Conservation (phyloP, 805 yeast species). For the Barnettozyma wickerhamii region DNA sequence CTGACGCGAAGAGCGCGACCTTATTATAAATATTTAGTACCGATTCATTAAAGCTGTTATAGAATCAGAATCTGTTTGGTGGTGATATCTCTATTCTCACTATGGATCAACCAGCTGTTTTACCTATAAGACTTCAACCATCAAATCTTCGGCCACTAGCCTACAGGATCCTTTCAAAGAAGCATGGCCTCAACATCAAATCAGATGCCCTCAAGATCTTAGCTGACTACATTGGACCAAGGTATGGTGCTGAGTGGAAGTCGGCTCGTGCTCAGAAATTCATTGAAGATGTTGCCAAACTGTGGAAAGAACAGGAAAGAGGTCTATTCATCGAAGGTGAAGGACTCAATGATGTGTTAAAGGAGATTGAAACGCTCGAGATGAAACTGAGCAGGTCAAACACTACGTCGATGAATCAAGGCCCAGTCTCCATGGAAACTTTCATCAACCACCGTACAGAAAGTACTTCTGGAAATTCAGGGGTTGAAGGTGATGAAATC, state of each 20-base stretch:
- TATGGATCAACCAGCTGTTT: conserved; percentile 35
- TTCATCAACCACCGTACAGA: conserved; percentile 4
- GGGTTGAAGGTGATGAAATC: background rate
- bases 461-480: background rate
- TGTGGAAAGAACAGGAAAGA: conserved; percentile 87
- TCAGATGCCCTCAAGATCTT: conserved; percentile 74
- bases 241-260: conserved; percentile 86
- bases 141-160: conserved; percentile 88
- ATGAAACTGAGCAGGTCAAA: conserved; percentile 9
- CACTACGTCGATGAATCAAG: conserved; percentile 3
- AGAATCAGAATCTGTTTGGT: too few relatives aligned
- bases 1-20: too few relatives aligned
- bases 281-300: conserved; percentile 71
- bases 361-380: conserved; percentile 41
- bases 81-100: too few relatives aligned
- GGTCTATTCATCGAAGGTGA: conserved; percentile 82
- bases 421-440: conserved; percentile 12
- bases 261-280: conserved; percentile 55
- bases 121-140: conserved; percentile 77
- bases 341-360: conserved; percentile 58
- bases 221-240: conserved; percentile 70
- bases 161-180: conserved; percentile 83
- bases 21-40: too few relatives aligned
- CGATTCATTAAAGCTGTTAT: background rate
- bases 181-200: conserved; percentile 86